Evolutionary conservation across 2,329 filamentous ascomycete genomes (phyloP).

Genomic region (Cladosporium velox): DNA sequence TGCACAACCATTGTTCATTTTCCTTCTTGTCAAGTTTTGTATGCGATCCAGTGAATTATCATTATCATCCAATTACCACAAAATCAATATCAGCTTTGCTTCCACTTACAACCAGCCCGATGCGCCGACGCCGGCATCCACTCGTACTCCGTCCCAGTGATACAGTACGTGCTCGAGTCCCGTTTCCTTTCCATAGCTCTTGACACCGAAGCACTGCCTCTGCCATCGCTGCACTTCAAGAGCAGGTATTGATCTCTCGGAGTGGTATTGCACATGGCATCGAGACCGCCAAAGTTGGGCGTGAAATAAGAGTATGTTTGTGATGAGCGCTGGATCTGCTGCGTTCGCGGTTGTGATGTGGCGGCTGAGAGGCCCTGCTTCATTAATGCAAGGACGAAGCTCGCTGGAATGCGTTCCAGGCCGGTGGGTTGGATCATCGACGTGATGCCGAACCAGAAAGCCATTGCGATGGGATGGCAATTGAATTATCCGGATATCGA

Average conservation of each 20-base stretch:
- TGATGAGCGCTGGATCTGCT: neutral
- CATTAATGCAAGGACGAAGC: neutral
- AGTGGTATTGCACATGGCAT: too few species aligned
- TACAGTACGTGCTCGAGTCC: neutral
- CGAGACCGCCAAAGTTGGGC: neutral
- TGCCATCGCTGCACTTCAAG: neutral
- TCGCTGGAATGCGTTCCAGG: constrained; percentile 12
- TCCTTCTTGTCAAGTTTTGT: neutral
- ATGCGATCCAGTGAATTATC: neutral
- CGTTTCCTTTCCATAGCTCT: neutral
- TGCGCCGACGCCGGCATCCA: neutral
- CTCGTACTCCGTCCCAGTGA: neutral
- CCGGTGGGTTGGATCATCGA: constrained; percentile 9
- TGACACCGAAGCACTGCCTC: neutral
- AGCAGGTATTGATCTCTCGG: neutral
- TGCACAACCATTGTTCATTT: neutral
- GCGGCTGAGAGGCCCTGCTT: neutral
- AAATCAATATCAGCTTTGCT: neutral
- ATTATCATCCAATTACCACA: neutral
- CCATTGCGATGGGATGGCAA: neutral
- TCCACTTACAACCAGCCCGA: neutral
- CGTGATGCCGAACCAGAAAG: constrained; percentile 15
- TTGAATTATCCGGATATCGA: too few species aligned
- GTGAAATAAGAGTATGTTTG: neutral
- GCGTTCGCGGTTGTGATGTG: neutral